Conservation (phyloP, 164 flowering plant genomes). For the Tetrastigma voinierianum region DNA sequence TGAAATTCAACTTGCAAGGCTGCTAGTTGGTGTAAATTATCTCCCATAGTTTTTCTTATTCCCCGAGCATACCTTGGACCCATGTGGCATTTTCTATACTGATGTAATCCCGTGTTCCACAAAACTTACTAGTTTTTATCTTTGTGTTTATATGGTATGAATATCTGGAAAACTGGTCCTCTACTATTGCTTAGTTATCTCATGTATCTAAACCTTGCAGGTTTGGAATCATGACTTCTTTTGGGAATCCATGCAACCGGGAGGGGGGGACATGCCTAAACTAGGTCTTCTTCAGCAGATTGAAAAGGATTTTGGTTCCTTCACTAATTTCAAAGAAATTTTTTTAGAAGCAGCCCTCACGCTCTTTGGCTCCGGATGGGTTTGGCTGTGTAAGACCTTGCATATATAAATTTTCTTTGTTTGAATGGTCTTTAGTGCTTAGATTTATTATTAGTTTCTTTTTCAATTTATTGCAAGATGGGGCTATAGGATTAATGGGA, state of each 20-base stretch:
- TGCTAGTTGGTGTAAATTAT: too few species aligned
- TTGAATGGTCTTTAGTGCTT: not conserved
- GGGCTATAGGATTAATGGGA: too few species aligned
- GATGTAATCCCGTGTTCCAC: not conserved
- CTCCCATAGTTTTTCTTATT: not conserved
- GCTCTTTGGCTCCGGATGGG: slow-evolving; percentile 91
- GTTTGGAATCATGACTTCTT: slow-evolving; percentile 98
- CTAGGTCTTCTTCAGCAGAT: slow-evolving; percentile 77
- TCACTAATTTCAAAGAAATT: slow-evolving; percentile 63
- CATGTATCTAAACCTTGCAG: slow-evolving; percentile 31
- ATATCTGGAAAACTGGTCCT: not conserved
- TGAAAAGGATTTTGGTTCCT: slow-evolving; percentile 94
- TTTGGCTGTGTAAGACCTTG: slow-evolving; percentile 86
- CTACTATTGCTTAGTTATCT: too few species aligned
- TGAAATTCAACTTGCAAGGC: too few species aligned
- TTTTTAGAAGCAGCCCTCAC: slow-evolving; percentile 68
- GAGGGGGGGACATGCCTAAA: slow-evolving; percentile 67
- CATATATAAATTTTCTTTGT: not conserved
- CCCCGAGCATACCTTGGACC: not conserved
- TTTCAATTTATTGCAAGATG: not conserved
- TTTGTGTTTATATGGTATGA: not conserved
- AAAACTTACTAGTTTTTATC: not conserved
- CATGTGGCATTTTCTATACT: not conserved
- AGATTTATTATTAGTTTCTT: not conserved
- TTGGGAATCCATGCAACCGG: slow-evolving; percentile 99